A percentile compares a stretch with the other conserved stretches of the same genome.
Evolutionary conservation across 2,329 filamentous ascomycete genomes (phyloP).

Genomic region (Seiridium cupressi): DNA sequence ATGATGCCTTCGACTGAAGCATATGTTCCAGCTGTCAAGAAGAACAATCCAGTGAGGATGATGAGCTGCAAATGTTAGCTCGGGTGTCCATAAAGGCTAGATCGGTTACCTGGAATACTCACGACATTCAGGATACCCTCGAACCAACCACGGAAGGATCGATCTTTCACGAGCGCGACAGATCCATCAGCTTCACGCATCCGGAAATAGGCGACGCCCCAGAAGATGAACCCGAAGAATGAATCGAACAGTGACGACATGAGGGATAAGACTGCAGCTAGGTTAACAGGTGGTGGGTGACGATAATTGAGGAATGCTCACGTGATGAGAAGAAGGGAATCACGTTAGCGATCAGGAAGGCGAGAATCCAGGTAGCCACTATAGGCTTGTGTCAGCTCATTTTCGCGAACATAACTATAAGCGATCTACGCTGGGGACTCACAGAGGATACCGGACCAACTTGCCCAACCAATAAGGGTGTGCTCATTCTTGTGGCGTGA

Average conservation of each 20-base stretch:
- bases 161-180: constrained; percentile 47
- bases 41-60: constrained; percentile 74
- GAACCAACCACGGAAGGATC: constrained; percentile 51
- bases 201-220: constrained; percentile 76
- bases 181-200: constrained; percentile 68
- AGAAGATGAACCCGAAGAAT: constrained; percentile 95
- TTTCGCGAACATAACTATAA: background rate
- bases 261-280: constrained; percentile 54
- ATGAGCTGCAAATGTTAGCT: constrained; percentile 39
- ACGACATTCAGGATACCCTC: constrained; percentile 65
- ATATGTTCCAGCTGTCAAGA: constrained; percentile 81
- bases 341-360: constrained; percentile 88
- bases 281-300: constrained; percentile 19
- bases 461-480: constrained; percentile 76
- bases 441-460: constrained; percentile 73
- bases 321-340: constrained; percentile 89
- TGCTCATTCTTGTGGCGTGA: constrained; percentile 78
- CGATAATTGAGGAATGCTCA: constrained; percentile 34
- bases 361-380: constrained; percentile 75
- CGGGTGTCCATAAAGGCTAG: background rate
- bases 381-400: constrained; percentile 8
- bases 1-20: constrained; percentile 73
- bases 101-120: background rate
- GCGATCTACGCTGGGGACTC: constrained; percentile 23
- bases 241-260: constrained; percentile 91